A percentile compares a stretch with the other conserved stretches of the same genome.
These are phyloP conservation scores for Wickerhamomyces xylosicus DNA, from an alignment of 805 yeast genomes.

Conservation along the genomic window DNA sequence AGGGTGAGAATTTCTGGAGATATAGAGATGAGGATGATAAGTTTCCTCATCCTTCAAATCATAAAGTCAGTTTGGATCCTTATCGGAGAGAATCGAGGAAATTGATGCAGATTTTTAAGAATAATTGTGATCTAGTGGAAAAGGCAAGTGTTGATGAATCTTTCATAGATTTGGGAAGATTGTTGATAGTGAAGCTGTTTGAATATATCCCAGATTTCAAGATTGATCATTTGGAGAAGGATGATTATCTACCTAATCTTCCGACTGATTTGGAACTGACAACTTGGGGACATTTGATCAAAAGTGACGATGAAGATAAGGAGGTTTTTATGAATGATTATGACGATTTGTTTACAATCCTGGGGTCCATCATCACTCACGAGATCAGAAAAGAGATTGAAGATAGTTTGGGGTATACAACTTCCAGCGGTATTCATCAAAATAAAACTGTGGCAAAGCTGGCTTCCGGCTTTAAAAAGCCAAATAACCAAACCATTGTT, in stretches of 20 bases:
- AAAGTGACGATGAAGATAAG: slow-evolving; percentile 6
- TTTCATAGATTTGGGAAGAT: slow-evolving; percentile 72
- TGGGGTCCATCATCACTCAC: slow-evolving; percentile 54
- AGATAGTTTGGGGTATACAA: slow-evolving; percentile 60
- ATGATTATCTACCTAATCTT: slow-evolving; percentile 29
- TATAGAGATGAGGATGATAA: slow-evolving; percentile 42
- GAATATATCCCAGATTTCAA: slow-evolving; percentile 37
- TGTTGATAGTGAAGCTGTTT: slow-evolving; percentile 35
- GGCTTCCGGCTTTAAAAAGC: slow-evolving; percentile 79
- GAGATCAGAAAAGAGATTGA: slow-evolving; percentile 45
- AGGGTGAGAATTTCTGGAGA: slow-evolving; percentile 79
- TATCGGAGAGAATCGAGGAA: slow-evolving; percentile 82
- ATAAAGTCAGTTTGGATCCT: slow-evolving; percentile 86
- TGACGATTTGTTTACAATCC: slow-evolving; percentile 67
- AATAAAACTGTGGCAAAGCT: slow-evolving; percentile 76
- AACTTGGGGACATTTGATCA: slow-evolving; percentile 7
- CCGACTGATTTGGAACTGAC: slow-evolving; percentile 26
- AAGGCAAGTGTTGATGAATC: slow-evolving; percentile 96
- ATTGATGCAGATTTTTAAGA: slow-evolving; percentile 54
- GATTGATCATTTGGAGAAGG: slow-evolving; percentile 8
- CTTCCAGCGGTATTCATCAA: slow-evolving; percentile 80
- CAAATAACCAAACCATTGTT: slow-evolving; percentile 76
- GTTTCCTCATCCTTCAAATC: slow-evolving; percentile 46
- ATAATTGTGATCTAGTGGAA: slow-evolving; percentile 61
- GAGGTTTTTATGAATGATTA: slow-evolving; percentile 37